These are phyloP conservation scores for Pythium pyrilobum DNA, from an alignment of 352 stramenopile genomes.

Conservation along the genomic window DNA sequence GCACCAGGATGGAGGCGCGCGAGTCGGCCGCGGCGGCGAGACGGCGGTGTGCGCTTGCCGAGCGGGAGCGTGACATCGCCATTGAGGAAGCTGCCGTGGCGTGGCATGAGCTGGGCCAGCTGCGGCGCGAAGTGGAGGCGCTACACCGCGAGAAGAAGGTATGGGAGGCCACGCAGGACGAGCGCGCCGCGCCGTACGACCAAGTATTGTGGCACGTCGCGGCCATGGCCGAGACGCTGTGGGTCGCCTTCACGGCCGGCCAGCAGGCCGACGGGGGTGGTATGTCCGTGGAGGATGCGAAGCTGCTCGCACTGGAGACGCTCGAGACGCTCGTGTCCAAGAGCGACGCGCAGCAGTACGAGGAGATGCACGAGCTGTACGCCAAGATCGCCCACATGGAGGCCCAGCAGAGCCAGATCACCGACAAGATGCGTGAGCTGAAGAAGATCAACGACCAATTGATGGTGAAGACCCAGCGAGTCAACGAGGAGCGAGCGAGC, in stretches of 20 bases:
- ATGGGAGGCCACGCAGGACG: not conserved
- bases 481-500: no score
- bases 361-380: constrained; percentile 30
- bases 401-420: constrained; percentile 7
- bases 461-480: no score
- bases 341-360: constrained; percentile 18
- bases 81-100: constrained; percentile 28
- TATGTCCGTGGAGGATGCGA: constrained; percentile 12
- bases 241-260: constrained; percentile 6
- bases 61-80: constrained; percentile 28
- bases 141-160: constrained; percentile 7
- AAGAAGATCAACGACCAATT: constrained; percentile 9
- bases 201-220: constrained; percentile 22
- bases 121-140: constrained; percentile 8
- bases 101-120: constrained; percentile 4
- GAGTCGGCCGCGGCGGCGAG: no score
- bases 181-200: constrained; percentile 3
- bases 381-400: constrained; percentile 18
- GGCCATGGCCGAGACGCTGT: constrained; percentile 18
- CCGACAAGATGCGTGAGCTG: constrained; percentile 11
- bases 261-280: not conserved
- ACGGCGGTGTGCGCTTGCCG: no score
- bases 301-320: constrained; percentile 15
- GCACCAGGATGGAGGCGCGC: no score
- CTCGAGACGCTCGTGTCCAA: constrained; percentile 13